phyloP scores from a whole-genome alignment of 257 asterid genomes.

The Ligustrum vulgare region DNA sequence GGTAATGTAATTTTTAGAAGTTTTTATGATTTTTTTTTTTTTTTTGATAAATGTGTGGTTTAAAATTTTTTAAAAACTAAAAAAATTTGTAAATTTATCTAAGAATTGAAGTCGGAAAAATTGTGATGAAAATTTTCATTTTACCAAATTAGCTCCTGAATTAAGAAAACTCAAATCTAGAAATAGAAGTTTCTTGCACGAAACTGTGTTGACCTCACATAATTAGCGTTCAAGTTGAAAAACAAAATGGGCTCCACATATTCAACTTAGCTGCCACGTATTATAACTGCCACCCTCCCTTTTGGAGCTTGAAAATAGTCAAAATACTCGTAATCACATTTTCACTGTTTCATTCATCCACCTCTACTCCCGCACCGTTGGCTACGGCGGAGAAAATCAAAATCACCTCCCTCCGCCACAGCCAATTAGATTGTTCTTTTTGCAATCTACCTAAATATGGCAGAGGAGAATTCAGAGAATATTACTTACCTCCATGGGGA shows the following conservation, averaged over 20 bases:
- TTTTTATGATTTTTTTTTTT: too few relatives aligned
- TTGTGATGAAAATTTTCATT: too few relatives aligned
- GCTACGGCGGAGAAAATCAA: slow-evolving; percentile 20
- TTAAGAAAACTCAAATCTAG: too few relatives aligned
- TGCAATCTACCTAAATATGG: slow-evolving; percentile 37
- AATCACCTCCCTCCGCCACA: slow-evolving; percentile 19
- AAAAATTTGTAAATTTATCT: too few relatives aligned
- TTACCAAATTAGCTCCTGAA: too few relatives aligned
- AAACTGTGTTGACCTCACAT: not conserved
- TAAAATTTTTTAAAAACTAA: too few relatives aligned
- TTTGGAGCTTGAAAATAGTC: not conserved
- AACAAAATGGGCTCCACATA: not conserved
- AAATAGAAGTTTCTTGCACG: too few relatives aligned
- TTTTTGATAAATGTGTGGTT: too few relatives aligned
- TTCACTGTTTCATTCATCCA: not conserved
- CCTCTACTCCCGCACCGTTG: not conserved
- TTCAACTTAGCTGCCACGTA: not conserved
- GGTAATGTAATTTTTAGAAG: too few relatives aligned
- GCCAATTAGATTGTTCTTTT: not conserved
- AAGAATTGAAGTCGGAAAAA: too few relatives aligned
- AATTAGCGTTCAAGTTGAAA: too few relatives aligned
- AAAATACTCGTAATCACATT: too few relatives aligned
- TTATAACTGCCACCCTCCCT: not conserved
- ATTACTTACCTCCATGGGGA: slow-evolving; percentile 73
- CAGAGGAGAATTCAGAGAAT: slow-evolving; percentile 29